Evolutionary conservation across 2,329 filamentous ascomycete genomes (phyloP).

Genomic region (Diaporthe sp.): DNA sequence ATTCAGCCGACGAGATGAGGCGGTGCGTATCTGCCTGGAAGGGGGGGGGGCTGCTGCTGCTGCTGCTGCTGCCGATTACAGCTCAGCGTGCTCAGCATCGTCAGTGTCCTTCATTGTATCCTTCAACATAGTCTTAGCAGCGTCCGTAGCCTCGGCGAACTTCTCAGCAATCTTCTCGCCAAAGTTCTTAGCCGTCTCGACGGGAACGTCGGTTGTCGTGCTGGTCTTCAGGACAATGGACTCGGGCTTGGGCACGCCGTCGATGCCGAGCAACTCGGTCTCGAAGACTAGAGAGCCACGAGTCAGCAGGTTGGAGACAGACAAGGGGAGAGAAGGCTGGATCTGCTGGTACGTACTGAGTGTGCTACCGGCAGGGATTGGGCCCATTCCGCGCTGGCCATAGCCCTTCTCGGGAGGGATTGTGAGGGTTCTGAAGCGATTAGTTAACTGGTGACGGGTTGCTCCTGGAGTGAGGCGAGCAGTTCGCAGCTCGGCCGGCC

Average conservation of each 20-base stretch:
- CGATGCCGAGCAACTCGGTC: constrained; percentile 89
- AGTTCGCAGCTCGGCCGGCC: neutral
- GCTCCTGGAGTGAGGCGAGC: neutral
- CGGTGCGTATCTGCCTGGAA: neutral
- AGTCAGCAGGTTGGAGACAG: constrained; percentile 9
- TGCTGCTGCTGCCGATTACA: constrained; percentile 54
- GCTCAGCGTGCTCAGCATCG: constrained; percentile 71
- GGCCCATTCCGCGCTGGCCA: constrained; percentile 80
- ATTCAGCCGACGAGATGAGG: too few species aligned
- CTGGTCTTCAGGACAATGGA: constrained; percentile 58
- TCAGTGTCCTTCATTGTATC: constrained; percentile 66
- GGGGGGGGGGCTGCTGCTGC: neutral
- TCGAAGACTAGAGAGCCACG: constrained; percentile 77
- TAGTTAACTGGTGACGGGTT: constrained; percentile 42
- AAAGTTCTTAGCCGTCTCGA: constrained; percentile 55
- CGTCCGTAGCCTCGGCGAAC: constrained; percentile 64
- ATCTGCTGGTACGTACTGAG: constrained; percentile 67
- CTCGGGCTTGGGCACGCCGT: constrained; percentile 74
- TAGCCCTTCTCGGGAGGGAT: constrained; percentile 92
- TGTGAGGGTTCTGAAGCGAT: constrained; percentile 75
- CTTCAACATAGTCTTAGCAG: constrained; percentile 62
- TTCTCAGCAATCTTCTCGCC: constrained; percentile 62
- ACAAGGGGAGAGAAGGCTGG: neutral
- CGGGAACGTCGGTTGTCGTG: constrained; percentile 47
- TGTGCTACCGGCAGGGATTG: constrained; percentile 86